These are phyloP conservation scores for Tilletiaria anomala DNA, from an alignment of 1,284 basidiomycete genomes.

Conservation along the genomic window DNA sequence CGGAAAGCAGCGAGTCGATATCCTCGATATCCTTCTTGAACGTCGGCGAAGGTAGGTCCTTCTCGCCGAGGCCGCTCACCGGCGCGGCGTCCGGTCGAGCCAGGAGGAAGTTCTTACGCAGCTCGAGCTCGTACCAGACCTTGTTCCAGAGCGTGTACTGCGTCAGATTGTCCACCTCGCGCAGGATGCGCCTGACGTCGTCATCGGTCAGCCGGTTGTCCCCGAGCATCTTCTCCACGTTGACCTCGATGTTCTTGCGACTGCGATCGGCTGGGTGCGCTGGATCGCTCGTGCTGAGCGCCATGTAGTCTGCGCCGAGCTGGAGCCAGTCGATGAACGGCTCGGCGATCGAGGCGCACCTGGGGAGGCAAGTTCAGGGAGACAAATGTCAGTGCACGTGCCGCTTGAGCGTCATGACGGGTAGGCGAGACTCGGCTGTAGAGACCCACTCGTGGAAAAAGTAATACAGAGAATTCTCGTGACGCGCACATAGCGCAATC, in stretches of 20 bases:
- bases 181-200: slow-evolving; percentile 26
- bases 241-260: slow-evolving; percentile 3
- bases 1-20: slow-evolving; percentile 21
- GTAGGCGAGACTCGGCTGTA: no score
- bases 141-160: slow-evolving; percentile 29
- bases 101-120: slow-evolving; percentile 28
- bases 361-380: no score
- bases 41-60: slow-evolving; percentile 9
- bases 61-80: slow-evolving; percentile 13
- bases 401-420: no score
- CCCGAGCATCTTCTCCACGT: slow-evolving; percentile 11
- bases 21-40: slow-evolving; percentile 19
- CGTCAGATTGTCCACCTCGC: slow-evolving; percentile 21
- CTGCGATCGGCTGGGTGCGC: slow-evolving; percentile 2
- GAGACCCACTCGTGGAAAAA: slow-evolving; percentile 6
- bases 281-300: slow-evolving; percentile 5
- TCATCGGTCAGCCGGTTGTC: slow-evolving; percentile 25
- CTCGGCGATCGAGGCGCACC: slow-evolving; percentile 2
- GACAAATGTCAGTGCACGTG: no score
- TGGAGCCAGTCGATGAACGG: slow-evolving; percentile 9
- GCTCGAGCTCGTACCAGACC: slow-evolving; percentile 34
- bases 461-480: slow-evolving; percentile 6
- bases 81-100: slow-evolving; percentile 16
- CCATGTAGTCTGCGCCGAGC: slow-evolving; percentile 6
- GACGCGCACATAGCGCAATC: slow-evolving; percentile 7